Percentiles rank a stretch among this genome's conserved stretches.
Conservation (phyloP, 2,329 filamentous ascomycete species). For the Fusarium pseudocircinatum region DNA sequence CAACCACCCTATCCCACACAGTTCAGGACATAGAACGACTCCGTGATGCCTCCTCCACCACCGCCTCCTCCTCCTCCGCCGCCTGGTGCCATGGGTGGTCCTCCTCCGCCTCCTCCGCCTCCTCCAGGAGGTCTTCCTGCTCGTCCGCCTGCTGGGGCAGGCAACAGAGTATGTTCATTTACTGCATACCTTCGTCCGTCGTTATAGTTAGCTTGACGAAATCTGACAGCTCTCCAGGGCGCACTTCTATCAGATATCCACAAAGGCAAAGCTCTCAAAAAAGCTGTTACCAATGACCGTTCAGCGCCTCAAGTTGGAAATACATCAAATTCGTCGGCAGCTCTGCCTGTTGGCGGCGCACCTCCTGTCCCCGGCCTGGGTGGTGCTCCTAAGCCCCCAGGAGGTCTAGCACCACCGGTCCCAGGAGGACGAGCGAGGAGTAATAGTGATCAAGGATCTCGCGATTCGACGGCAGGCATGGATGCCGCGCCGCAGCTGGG, state of each 20-base stretch:
- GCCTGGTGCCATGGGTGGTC: not conserved
- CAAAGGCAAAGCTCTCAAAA: slow-evolving; percentile 83
- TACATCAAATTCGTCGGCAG: slow-evolving; percentile 51
- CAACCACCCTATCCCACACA: slow-evolving; percentile 15
- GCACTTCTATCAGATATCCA: slow-evolving; percentile 88
- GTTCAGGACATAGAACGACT: not conserved
- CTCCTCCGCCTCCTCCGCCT: slow-evolving; percentile 6
- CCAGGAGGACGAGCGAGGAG: slow-evolving; percentile 79
- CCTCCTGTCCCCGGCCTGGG: slow-evolving; percentile 78
- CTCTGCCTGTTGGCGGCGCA: slow-evolving; percentile 75
- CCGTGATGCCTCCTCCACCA: slow-evolving; percentile 62
- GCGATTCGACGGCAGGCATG: slow-evolving; percentile 54
- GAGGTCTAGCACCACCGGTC: slow-evolving; percentile 76
- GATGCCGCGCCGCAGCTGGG: slow-evolving; percentile 81
- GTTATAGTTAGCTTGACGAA: not conserved
- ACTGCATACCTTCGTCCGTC: not conserved
- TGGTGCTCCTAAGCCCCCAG: slow-evolving; percentile 60
- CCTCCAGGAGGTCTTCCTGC: slow-evolving; percentile 62
- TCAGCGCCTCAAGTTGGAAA: slow-evolving; percentile 76
- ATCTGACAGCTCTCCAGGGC: slow-evolving; percentile 64
- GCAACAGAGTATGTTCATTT: slow-evolving; percentile 66
- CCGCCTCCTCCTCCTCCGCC: slow-evolving; percentile 64
- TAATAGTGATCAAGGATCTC: slow-evolving; percentile 78
- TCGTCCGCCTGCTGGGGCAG: slow-evolving; percentile 61
- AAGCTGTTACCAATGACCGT: slow-evolving; percentile 90